Base-by-base conservation (phyloP, 768 basidiomycete genomes). In the Agrocybe pediades region DNA sequence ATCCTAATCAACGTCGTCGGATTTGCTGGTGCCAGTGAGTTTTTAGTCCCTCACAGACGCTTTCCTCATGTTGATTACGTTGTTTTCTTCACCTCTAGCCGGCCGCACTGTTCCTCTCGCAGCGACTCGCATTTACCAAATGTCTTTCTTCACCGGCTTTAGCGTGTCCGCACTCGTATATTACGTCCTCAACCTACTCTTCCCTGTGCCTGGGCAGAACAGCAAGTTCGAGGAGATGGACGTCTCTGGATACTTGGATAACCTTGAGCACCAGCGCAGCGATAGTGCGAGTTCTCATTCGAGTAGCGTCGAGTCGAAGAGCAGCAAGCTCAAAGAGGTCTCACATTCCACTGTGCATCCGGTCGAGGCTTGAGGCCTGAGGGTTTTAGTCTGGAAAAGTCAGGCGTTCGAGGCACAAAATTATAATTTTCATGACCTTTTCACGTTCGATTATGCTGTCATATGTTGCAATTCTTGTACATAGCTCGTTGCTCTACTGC, bases 71-170 rank as follows among this genome's bases (percentile, higher is more conserved):
- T 42, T 20, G 41, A 17, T 15, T 40, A 43, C 49, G 55, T 29
- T 53, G 41, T 30, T 19, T 40, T 17, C 29, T 16, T 52, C 8
- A 36, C 49, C 25, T 48, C 46, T 27, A 81, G 82, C 83, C 25
- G 87, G 87, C 7, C 75, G 74, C 33, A 68, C 64, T 0, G 89
- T 92, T 1, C 84, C 88, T 6, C 63, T 86, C 21, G 82, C 80
- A 4, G 89, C 90, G 1, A 88, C 83, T n/a, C 78, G 82, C 49
- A 80, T 90, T 58, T 90, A 88, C 68, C 72, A 86, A 48, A 78
- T 92, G 74, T 84, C 88, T 11, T 94, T 92, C 79, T 88, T 92
- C 71, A 87, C 87, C n/a, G 91, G 91, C 24, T 88, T 91, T 59
- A 83, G 82, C 25, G 79, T 86, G 40, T 88, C 90, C 1, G 74